Percentiles rank a stretch among this genome's conserved stretches.
Conservation (phyloP, 139 green algal genomes). For the Chlorella sp. region DNA sequence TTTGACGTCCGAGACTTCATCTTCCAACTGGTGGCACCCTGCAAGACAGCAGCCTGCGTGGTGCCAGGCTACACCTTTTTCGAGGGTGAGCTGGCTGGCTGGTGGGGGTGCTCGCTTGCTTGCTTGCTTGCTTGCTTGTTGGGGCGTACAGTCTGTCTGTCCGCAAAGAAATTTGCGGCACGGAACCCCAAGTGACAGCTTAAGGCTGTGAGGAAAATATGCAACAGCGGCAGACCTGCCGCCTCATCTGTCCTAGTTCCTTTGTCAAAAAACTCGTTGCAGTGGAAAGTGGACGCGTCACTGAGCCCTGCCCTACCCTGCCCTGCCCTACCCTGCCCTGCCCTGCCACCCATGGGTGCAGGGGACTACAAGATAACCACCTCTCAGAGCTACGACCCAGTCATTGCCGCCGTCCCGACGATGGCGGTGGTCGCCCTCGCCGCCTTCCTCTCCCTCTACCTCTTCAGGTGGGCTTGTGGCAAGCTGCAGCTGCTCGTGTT, state of each 20-base stretch:
- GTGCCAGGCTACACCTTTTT: slow-evolving; percentile 32
- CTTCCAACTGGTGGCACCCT: slow-evolving; percentile 46
- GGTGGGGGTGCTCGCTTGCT: neutral
- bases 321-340: neutral
- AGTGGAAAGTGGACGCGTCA: neutral
- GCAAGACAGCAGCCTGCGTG: slow-evolving; percentile 41
- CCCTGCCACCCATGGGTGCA: neutral
- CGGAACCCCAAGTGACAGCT: too few species aligned
- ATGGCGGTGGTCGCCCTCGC: slow-evolving; percentile 48
- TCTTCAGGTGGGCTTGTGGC: neutral
- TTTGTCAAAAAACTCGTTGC: too few species aligned
- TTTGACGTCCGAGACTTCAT: slow-evolving; percentile 51
- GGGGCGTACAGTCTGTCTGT: too few species aligned
- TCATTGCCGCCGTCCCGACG: slow-evolving; percentile 58
- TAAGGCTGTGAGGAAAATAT: too few species aligned
- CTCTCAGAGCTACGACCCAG: slow-evolving; percentile 40
- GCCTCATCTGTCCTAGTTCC: too few species aligned
- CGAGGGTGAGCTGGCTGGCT: neutral
- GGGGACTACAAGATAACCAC: slow-evolving; percentile 25
- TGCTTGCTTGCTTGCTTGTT: too few species aligned
- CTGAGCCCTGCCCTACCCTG: neutral
- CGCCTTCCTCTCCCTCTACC: slow-evolving; percentile 40
- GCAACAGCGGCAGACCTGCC: too few species aligned
- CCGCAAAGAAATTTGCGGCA: too few species aligned
- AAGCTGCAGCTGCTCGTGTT: too few species aligned